Conservation (phyloP, 2,329 filamentous ascomycete genomes). For the Aspergillus cejpii region DNA sequence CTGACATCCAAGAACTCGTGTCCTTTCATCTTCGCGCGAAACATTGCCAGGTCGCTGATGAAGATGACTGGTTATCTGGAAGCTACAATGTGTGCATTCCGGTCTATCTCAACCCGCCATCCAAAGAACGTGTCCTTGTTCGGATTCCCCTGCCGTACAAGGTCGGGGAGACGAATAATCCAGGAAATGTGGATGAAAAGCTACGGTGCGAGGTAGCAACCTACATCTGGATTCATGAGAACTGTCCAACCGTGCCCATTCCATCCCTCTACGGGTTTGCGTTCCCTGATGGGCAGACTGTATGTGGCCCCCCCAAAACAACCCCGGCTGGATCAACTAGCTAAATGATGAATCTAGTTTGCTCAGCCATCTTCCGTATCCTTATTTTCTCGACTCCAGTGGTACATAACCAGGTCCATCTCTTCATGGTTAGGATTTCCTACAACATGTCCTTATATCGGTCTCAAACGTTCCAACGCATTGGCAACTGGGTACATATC, state of each 20-base stretch:
- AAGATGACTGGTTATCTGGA: not conserved
- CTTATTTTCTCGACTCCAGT: conserved; percentile 6
- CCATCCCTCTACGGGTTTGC: conserved; percentile 30
- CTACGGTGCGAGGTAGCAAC: conserved; percentile 36
- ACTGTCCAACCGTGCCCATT: conserved; percentile 34
- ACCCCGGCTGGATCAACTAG: too few relatives aligned
- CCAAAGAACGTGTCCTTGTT: conserved; percentile 18
- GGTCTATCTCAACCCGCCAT: conserved; percentile 8
- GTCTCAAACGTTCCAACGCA: not conserved
- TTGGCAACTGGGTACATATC: conserved; percentile 12
- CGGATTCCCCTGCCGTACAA: conserved; percentile 23
- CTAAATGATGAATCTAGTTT: too few relatives aligned
- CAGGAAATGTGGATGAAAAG: conserved; percentile 42
- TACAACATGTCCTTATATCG: conserved; percentile 7
- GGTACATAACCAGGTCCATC: conserved; percentile 4
- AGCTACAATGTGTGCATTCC: conserved; percentile 14
- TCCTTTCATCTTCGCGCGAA: not conserved
- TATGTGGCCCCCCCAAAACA: too few relatives aligned
- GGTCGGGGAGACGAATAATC: conserved; percentile 32
- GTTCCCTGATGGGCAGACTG: conserved; percentile 21
- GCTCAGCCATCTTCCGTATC: conserved; percentile 1
- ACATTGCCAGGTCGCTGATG: not conserved
- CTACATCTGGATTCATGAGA: conserved; percentile 35
- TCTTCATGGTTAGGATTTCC: conserved; percentile 10
- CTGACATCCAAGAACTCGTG: not conserved